Evolutionary conservation across 176 grass and related monocot species (phyloP).

Genomic region (bread wheat (Triticum aestivum)): DNA sequence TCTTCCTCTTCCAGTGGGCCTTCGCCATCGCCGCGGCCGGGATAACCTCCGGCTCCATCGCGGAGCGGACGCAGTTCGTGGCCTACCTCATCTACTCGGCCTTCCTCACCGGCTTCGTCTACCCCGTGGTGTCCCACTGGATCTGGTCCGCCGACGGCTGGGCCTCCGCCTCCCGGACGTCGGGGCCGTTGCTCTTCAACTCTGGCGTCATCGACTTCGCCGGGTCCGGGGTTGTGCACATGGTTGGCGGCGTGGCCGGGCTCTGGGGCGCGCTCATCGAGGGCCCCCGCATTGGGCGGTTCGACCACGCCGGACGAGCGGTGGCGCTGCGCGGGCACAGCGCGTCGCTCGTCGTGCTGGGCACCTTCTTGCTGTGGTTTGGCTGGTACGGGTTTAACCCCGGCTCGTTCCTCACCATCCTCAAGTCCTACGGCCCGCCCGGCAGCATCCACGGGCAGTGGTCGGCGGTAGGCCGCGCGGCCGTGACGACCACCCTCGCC

Average conservation of each 20-base stretch:
- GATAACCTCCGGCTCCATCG: slow-evolving; percentile 87
- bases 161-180: slow-evolving; percentile 42
- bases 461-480: slow-evolving; percentile 69
- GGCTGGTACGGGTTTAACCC: slow-evolving; percentile 79
- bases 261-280: slow-evolving; percentile 76
- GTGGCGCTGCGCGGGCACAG: slow-evolving; percentile 60
- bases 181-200: slow-evolving; percentile 42
- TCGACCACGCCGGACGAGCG: slow-evolving; percentile 56
- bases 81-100: slow-evolving; percentile 86
- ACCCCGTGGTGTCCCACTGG: slow-evolving; percentile 91
- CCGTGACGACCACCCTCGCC: slow-evolving; percentile 67
- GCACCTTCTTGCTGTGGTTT: slow-evolving; percentile 70
- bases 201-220: slow-evolving; percentile 82
- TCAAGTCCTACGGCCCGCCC: slow-evolving; percentile 46
- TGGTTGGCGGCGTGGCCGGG: slow-evolving; percentile 66
- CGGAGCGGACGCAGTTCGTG: slow-evolving; percentile 87
- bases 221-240: slow-evolving; percentile 70
- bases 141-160: slow-evolving; percentile 68
- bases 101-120: slow-evolving; percentile 90
- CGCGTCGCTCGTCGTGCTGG: slow-evolving; percentile 74
- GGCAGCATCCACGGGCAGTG: slow-evolving; percentile 65
- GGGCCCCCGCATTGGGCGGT: slow-evolving; percentile 66
- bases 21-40: slow-evolving; percentile 91
- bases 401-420: slow-evolving; percentile 60
- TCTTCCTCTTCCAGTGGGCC: slow-evolving; percentile 92